Percentiles rank a stretch among this genome's conserved stretches.
phyloP scores from a whole-genome alignment of 192 early-diverging fungal genomes.

The Backusella mclennaniae region DNA sequence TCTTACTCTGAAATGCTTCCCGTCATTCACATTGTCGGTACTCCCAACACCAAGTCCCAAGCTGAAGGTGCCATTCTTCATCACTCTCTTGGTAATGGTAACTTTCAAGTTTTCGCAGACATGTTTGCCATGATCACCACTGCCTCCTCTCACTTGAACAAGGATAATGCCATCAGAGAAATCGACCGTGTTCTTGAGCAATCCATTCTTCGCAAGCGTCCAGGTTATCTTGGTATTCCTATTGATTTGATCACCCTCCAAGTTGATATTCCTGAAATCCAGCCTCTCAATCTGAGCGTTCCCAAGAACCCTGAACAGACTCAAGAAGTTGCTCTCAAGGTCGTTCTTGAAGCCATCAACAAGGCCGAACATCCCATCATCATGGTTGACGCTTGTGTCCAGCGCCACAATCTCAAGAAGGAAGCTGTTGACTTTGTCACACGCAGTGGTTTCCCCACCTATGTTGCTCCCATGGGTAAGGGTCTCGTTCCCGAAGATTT shows the following conservation, averaged over 20 bases:
- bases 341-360: conserved; percentile 30
- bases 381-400: conserved; percentile 43
- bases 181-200: conserved; percentile 39
- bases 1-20: conserved; percentile 49
- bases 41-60: conserved; percentile 46
- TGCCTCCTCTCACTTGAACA: conserved; percentile 33
- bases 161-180: conserved; percentile 35
- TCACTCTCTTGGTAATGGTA: conserved; percentile 54
- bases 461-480: conserved; percentile 49
- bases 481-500: conserved; percentile 35
- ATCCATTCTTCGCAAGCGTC: conserved; percentile 3
- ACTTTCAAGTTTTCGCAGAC: conserved; percentile 41
- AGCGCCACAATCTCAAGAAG: conserved; percentile 23
- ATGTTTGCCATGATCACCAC: conserved; percentile 46
- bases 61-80: conserved; percentile 45
- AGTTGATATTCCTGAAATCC: conserved; percentile 15
- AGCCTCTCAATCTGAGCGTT: conserved; percentile 21
- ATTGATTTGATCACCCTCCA: conserved; percentile 39
- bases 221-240: conserved; percentile 44
- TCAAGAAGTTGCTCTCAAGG: conserved; percentile 32
- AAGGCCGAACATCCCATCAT: conserved; percentile 44
- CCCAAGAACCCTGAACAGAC: conserved; percentile 31
- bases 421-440: conserved; percentile 28
- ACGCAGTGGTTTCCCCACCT: conserved; percentile 38
- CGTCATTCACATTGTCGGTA: conserved; percentile 52